Conservation (phyloP, 73 alveolate species). For the Halteria grandinella region DNA sequence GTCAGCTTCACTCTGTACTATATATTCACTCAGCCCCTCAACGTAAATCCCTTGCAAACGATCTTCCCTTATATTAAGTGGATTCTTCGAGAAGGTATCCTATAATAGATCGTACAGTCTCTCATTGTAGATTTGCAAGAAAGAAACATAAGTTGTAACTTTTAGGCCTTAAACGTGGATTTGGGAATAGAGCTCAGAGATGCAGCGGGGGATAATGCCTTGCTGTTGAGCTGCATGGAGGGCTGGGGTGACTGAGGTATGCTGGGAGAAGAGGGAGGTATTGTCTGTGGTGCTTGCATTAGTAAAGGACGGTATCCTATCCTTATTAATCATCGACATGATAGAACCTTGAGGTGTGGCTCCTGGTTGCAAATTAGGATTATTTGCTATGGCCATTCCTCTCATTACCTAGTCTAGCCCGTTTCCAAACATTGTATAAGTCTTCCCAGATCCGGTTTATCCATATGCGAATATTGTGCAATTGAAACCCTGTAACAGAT, state of each 20-base stretch:
- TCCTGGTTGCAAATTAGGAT: too few relatives aligned
- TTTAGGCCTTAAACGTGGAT: background rate
- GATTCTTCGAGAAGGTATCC: slow-evolving; percentile 36
- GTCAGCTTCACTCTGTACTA: slow-evolving; percentile 54
- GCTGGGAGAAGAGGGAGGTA: too few relatives aligned
- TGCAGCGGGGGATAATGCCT: slow-evolving; percentile 62
- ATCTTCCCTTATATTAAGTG: slow-evolving; percentile 76
- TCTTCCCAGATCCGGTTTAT: slow-evolving; percentile 74
- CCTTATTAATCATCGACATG: too few relatives aligned
- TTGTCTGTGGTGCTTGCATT: too few relatives aligned
- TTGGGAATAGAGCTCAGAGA: slow-evolving; percentile 17
- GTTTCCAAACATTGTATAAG: slow-evolving; percentile 71
- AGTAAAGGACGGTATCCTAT: too few relatives aligned
- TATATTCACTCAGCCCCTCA: slow-evolving; percentile 78
- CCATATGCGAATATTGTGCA: slow-evolving; percentile 76
- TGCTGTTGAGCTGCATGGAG: background rate
- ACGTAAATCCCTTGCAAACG: slow-evolving; percentile 76
- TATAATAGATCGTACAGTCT: slow-evolving; percentile 80
- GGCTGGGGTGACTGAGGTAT: too few relatives aligned
- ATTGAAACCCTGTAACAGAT: slow-evolving; percentile 32
- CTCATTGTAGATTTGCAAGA: slow-evolving; percentile 78
- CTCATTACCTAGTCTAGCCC: slow-evolving; percentile 50
- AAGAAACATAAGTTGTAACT: slow-evolving; percentile 50
- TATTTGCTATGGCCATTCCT: too few relatives aligned
- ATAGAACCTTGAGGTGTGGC: too few relatives aligned